Conservation (phyloP, 2,329 filamentous ascomycete species). For the Fusarium nurragi region DNA sequence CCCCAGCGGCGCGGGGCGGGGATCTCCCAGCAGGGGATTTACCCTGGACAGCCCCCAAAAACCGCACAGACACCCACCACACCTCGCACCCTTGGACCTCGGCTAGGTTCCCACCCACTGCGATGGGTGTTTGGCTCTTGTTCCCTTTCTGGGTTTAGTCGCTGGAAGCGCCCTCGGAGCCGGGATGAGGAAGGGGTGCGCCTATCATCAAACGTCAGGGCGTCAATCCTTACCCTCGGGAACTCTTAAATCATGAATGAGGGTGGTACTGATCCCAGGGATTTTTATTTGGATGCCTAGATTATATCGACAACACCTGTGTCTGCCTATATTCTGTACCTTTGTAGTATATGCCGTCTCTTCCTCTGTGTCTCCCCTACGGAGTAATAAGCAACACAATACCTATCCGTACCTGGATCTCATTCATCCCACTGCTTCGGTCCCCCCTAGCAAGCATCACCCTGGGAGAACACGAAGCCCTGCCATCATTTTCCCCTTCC, state of each 20-base stretch:
- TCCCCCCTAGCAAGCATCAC: slow-evolving; percentile 38
- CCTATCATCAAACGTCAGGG: slow-evolving; percentile 23
- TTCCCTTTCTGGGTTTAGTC: slow-evolving; percentile 22
- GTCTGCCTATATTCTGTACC: neutral
- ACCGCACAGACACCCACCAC: slow-evolving; percentile 3
- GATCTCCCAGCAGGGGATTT: slow-evolving; percentile 26
- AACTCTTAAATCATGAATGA: slow-evolving; percentile 5
- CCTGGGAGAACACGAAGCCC: slow-evolving; percentile 9
- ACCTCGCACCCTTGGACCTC: neutral
- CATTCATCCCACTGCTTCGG: slow-evolving; percentile 37
- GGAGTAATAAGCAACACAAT: slow-evolving; percentile 13
- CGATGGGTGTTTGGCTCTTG: slow-evolving; percentile 31
- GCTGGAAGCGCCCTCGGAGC: slow-evolving; percentile 10
- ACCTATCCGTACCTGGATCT: slow-evolving; percentile 30
- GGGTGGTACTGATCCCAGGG: no score
- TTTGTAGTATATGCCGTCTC: neutral
- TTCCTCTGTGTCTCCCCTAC: neutral
- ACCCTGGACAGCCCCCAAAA: neutral
- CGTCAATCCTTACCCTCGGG: slow-evolving; percentile 27
- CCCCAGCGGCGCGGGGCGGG: slow-evolving; percentile 25
- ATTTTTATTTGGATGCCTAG: slow-evolving; percentile 1
- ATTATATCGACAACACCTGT: neutral
- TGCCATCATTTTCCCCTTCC: slow-evolving; percentile 1
- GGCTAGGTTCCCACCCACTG: neutral
- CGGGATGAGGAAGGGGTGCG: slow-evolving; percentile 14